These are phyloP conservation scores for Solanum bulbocastanum DNA, from an alignment of 257 asterid genomes.

Conservation along the genomic window DNA sequence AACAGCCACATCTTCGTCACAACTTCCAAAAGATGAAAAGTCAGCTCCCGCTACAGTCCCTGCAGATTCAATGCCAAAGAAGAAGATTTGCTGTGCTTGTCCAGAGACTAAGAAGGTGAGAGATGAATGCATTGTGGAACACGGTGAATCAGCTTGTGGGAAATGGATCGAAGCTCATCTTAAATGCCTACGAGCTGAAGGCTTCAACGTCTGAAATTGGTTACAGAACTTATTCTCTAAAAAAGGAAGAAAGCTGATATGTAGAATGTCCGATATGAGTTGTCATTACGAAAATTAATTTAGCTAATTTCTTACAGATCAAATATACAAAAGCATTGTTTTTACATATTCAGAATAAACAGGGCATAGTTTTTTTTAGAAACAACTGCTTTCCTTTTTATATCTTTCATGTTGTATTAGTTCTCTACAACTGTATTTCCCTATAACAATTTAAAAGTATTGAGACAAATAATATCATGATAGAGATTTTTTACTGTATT, in stretches of 20 bases:
- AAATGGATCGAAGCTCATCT: conserved; percentile 84
- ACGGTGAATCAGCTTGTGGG: conserved; percentile 70
- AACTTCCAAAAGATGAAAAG: conserved; percentile 29
- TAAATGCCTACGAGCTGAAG: conserved; percentile 82
- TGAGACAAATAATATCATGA: no score
- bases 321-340: background rate
- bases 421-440: background rate
- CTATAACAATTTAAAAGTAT: background rate
- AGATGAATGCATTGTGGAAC: conserved; percentile 76
- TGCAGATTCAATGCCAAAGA: conserved; percentile 60
- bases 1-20: conserved; percentile 27
- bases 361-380: background rate
- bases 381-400: background rate
- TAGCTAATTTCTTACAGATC: background rate
- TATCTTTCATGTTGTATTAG: background rate
- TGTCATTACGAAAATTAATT: background rate
- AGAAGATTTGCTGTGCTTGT: conserved; percentile 94
- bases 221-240: background rate
- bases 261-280: background rate
- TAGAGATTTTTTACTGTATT: background rate
- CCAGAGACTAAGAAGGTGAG: conserved; percentile 82
- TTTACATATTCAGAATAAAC: background rate
- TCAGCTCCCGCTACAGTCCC: conserved; percentile 23
- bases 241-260: background rate
- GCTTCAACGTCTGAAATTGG: conserved; percentile 56